A percentile compares a stretch with the other conserved stretches of the same genome.
These are phyloP conservation scores for Filobasidium wieringae DNA, from an alignment of 768 basidiomycete genomes.

Conservation along the genomic window DNA sequence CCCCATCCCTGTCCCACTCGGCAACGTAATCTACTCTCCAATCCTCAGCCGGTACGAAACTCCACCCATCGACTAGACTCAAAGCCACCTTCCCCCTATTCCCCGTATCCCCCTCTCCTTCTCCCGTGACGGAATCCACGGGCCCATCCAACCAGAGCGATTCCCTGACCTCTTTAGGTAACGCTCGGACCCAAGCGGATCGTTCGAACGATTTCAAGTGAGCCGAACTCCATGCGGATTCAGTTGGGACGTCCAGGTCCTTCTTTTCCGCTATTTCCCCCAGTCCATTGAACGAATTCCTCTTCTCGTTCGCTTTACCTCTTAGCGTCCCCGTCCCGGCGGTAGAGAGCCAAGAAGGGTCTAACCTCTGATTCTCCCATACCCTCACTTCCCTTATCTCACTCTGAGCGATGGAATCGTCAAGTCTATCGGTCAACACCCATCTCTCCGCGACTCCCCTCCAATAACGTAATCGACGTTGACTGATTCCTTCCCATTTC, in stretches of 20 bases:
- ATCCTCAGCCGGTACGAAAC: slow-evolving; percentile 30
- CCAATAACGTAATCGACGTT: slow-evolving; percentile 1
- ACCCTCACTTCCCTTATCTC: slow-evolving; percentile 29
- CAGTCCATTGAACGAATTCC: neutral
- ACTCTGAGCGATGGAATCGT: slow-evolving; percentile 24
- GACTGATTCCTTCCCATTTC: neutral
- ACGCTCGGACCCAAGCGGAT: slow-evolving; percentile 28
- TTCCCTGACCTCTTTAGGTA: neutral
- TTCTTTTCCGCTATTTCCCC: neutral
- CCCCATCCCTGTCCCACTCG: slow-evolving; percentile 26
- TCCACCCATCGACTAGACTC: slow-evolving; percentile 29
- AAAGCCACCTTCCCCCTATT: slow-evolving; percentile 17
- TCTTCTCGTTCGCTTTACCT: neutral
- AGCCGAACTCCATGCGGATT: slow-evolving; percentile 11
- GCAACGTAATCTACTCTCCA: slow-evolving; percentile 34
- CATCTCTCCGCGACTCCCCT: slow-evolving; percentile 18
- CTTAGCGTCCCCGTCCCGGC: neutral
- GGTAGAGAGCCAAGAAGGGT: slow-evolving; percentile 17
- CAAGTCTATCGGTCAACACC: slow-evolving; percentile 26
- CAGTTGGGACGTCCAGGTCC: neutral
- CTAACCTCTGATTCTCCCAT: slow-evolving; percentile 37
- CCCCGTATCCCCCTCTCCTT: slow-evolving; percentile 3
- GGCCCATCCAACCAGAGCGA: slow-evolving; percentile 5
- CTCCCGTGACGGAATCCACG: neutral
- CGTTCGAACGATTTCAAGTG: slow-evolving; percentile 24